Percentiles rank a stretch among this genome's conserved stretches.
phyloP scores from a whole-genome alignment of 2,329 filamentous ascomycete species.

The Aspergillus aculeatinus region DNA sequence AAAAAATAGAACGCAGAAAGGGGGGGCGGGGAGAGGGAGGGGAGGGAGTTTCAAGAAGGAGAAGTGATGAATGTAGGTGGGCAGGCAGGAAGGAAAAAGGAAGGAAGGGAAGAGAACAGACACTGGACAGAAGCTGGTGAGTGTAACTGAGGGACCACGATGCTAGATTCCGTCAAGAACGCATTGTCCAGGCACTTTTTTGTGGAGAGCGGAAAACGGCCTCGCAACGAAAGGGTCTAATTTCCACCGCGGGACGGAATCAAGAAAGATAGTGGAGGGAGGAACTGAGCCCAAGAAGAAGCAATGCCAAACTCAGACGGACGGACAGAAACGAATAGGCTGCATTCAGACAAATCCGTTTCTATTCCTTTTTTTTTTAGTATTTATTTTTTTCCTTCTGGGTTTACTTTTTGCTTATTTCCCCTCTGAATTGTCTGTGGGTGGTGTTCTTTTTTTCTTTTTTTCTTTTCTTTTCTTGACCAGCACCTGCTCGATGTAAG shows the following conservation, averaged over 20 bases:
- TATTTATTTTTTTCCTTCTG: not conserved
- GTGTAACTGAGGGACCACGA: not conserved
- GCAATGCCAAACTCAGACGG: too few relatives aligned
- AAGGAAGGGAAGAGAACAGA: too few relatives aligned
- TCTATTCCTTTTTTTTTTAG: not conserved
- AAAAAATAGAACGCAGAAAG: conserved; percentile 4
- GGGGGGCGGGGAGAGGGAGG: conserved; percentile 3
- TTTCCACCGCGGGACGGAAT: not conserved
- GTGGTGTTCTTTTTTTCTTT: not conserved
- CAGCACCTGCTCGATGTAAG: not conserved
- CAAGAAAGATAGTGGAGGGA: not conserved
- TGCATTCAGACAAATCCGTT: conserved; percentile 4
- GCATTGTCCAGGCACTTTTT: not conserved
- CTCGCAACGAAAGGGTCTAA: not conserved
- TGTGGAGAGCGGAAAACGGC: not conserved
- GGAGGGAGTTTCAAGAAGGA: not conserved
- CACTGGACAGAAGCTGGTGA: not conserved
- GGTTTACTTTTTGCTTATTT: not conserved
- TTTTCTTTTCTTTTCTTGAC: not conserved
- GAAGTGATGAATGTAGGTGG: not conserved
- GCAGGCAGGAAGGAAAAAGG: not conserved
- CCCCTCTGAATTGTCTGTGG: too few relatives aligned
- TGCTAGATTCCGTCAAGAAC: not conserved
- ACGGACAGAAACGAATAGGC: conserved; percentile 6
- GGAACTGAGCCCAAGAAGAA: not conserved